Percentiles rank a stretch among this genome's conserved stretches.
phyloP scores from a whole-genome alignment of 306 rosid genomes.

The Inga leiocalycina region DNA sequence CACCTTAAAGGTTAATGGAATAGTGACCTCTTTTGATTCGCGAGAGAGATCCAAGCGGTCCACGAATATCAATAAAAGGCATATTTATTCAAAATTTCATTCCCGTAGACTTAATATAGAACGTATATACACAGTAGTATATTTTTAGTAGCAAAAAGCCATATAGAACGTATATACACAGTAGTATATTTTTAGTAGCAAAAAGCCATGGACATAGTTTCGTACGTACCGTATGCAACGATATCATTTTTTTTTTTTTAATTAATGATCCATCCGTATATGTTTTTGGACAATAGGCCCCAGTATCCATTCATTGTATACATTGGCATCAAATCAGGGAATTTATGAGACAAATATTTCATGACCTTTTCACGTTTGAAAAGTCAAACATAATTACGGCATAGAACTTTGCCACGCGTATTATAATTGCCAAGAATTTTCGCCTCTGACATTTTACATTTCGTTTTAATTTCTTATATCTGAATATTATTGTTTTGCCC shows the following conservation, averaged over 20 bases:
- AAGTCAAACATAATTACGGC: constrained; percentile 50
- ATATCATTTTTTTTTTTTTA: background rate
- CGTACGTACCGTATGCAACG: background rate
- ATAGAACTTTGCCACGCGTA: constrained; percentile 1
- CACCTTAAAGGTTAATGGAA: constrained; percentile 29
- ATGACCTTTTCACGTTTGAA: constrained; percentile 34
- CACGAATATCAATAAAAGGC: background rate
- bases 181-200: constrained; percentile 9
- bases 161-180: background rate
- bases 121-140: no score
- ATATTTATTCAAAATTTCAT: background rate
- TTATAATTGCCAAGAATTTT: constrained; percentile 10
- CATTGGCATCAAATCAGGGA: background rate
- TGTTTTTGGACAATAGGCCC: background rate
- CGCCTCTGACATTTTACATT: background rate
- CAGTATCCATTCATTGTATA: background rate
- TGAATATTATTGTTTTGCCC: background rate
- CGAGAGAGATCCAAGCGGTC: background rate
- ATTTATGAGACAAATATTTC: background rate
- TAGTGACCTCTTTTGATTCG: constrained; percentile 13
- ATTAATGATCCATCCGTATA: background rate
- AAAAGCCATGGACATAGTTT: background rate
- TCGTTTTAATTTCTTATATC: background rate
- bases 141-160: no score
- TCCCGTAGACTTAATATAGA: background rate